phyloP scores from a whole-genome alignment of 1,284 basidiomycete species.

The Ceraceosorus guamensis region DNA sequence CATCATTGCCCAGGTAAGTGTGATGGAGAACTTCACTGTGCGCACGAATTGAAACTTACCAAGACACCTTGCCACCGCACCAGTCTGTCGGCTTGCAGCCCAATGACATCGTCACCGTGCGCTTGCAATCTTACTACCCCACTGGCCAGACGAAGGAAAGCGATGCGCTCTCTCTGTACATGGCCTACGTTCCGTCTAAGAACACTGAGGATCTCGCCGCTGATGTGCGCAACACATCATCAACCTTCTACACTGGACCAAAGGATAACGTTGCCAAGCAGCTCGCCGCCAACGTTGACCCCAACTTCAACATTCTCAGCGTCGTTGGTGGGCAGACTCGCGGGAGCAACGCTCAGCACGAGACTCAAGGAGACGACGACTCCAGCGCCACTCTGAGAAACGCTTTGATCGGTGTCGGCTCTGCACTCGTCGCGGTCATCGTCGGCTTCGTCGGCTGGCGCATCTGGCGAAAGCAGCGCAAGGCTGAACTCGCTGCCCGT shows the following conservation, averaged over 20 bases:
- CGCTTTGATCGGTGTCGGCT: conserved; percentile 34
- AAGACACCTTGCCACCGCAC: no score
- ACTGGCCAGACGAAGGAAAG: conserved; percentile 1
- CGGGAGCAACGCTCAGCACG: conserved; percentile 1
- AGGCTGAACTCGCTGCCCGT: conserved; percentile 5
- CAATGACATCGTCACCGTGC: conserved; percentile 26
- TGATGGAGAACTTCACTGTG: not conserved
- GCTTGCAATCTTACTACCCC: conserved; percentile 22
- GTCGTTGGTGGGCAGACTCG: conserved; percentile 11
- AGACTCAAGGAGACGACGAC: not conserved
- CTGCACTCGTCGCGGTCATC: conserved; percentile 23
- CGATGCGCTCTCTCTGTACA: conserved; percentile 26
- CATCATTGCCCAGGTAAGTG: conserved; percentile 21
- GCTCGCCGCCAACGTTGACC: conserved; percentile 36
- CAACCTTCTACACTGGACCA: conserved; percentile 32
- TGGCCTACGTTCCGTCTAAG: conserved; percentile 32
- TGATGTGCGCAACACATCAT: conserved; percentile 19
- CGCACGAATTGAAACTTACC: not conserved
- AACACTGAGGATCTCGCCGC: conserved; percentile 18
- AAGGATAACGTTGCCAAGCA: conserved; percentile 25
- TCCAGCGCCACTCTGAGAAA: conserved; percentile 17
- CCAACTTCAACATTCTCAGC: conserved; percentile 27
- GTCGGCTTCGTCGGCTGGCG: conserved; percentile 20
- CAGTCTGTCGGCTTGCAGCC: conserved; percentile 11
- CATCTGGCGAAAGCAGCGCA: conserved; percentile 15